phyloP scores from a whole-genome alignment of 1,284 basidiomycete species.

The Somion occarium region DNA sequence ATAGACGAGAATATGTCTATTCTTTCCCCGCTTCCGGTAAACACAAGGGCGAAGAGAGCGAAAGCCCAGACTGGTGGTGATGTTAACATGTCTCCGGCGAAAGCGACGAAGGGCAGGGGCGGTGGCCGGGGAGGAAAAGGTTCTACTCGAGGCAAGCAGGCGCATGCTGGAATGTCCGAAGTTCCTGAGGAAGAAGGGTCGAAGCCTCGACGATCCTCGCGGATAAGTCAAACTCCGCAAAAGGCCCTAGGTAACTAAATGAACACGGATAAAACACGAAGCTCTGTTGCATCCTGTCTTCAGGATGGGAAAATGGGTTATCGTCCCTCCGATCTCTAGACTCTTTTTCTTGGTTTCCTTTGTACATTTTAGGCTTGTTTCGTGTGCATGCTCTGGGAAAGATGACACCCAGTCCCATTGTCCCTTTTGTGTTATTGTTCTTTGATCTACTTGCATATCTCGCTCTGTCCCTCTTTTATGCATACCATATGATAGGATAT shows the following conservation, averaged over 20 bases:
- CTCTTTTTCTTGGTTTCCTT: background rate
- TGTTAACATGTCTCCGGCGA: background rate
- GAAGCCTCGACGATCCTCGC: background rate
- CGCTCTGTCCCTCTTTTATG: background rate
- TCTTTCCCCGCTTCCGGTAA: background rate
- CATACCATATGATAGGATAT: background rate
- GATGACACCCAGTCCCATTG: background rate
- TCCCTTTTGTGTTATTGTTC: background rate
- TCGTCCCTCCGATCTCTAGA: background rate
- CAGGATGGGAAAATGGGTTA: background rate
- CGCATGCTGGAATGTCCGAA: background rate
- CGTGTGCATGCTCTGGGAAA: background rate
- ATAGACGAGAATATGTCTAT: background rate
- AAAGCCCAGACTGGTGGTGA: background rate
- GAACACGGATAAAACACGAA: no score
- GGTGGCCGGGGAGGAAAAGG: background rate
- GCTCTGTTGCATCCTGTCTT: no score
- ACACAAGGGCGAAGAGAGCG: conserved; percentile 3
- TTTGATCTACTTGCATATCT: background rate
- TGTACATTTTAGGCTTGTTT: background rate
- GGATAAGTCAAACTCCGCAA: background rate
- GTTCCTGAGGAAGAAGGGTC: background rate
- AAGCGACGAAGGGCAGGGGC: background rate
- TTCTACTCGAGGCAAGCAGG: conserved; percentile 5
- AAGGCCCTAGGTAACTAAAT: no score